Conservation (phyloP, 768 basidiomycete genomes). For the Xerocomus brunneocitrinus region DNA sequence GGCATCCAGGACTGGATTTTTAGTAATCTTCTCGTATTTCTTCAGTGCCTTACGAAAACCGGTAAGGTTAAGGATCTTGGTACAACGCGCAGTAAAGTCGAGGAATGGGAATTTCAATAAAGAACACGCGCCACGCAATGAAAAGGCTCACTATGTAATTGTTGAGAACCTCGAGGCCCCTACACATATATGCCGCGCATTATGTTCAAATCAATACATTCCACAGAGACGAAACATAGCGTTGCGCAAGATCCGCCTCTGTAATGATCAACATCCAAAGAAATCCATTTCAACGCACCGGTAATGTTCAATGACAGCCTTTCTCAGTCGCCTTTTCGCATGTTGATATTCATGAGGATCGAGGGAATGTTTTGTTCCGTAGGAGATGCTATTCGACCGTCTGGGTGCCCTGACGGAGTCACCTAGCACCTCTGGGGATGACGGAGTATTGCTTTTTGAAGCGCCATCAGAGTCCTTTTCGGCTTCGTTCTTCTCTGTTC, state of each 20-base stretch:
- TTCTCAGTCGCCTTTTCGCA: conserved; percentile 82
- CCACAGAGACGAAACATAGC: not conserved
- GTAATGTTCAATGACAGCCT: conserved; percentile 80
- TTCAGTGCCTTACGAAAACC: conserved; percentile 87
- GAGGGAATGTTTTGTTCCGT: conserved; percentile 18
- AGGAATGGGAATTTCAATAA: not conserved
- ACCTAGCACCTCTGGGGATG: not conserved
- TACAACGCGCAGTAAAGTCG: not conserved
- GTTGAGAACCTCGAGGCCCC: conserved; percentile 77
- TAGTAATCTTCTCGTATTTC: conserved; percentile 80
- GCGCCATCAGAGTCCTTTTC: not conserved
- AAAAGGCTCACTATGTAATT: conserved; percentile 66
- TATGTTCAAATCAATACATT: not conserved
- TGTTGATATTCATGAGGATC: conserved; percentile 76
- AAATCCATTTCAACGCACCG: conserved; percentile 36
- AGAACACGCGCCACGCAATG: not conserved
- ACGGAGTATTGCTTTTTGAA: not conserved
- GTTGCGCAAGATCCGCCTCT: not conserved
- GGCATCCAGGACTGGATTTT: conserved; percentile 63
- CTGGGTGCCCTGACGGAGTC: not conserved
- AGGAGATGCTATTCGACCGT: not conserved
- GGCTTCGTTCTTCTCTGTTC: not conserved
- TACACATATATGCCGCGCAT: conserved; percentile 17
- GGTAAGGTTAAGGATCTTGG: conserved; percentile 77
- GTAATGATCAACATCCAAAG: not conserved